phyloP scores from a whole-genome alignment of 2,329 filamentous ascomycete genomes.

The Lithohypha guttulata region DNA sequence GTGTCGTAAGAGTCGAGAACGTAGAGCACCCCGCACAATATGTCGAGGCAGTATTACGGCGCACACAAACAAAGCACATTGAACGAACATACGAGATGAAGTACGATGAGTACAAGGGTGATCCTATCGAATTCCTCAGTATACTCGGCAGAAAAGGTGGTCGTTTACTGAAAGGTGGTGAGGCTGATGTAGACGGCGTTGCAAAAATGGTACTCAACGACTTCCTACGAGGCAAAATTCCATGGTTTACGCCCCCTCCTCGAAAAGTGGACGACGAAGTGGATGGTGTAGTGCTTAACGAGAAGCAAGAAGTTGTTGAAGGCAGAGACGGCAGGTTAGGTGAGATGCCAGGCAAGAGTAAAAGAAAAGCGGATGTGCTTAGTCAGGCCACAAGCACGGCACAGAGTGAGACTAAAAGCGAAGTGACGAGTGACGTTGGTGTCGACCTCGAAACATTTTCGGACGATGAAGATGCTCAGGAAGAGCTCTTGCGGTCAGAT shows the following conservation, averaged over 20 bases:
- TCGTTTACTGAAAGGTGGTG: constrained; percentile 78
- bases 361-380: constrained; percentile 53
- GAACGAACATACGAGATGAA: constrained; percentile 86
- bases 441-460: constrained; percentile 3
- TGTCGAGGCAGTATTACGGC: constrained; percentile 67
- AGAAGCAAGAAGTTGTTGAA: constrained; percentile 43
- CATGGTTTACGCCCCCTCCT: constrained; percentile 86
- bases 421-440: constrained; percentile 5
- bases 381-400: constrained; percentile 24
- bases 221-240: constrained; percentile 87
- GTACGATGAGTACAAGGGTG: constrained; percentile 48
- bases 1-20: constrained; percentile 88
- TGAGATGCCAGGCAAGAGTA: constrained; percentile 75
- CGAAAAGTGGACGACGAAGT: constrained; percentile 24
- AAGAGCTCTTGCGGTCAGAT: constrained; percentile 3
- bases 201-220: constrained; percentile 97
- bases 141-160: constrained; percentile 78
- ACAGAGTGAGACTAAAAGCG: constrained; percentile 16
- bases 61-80: constrained; percentile 76
- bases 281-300: constrained; percentile 34
- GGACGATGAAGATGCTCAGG: constrained; percentile 6
- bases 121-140: constrained; percentile 74
- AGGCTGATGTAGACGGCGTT: constrained; percentile 86
- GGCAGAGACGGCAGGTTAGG: constrained; percentile 69
- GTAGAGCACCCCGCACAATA: constrained; percentile 96